These are phyloP conservation scores for Sugiyamaella chiloensis DNA, from an alignment of 805 yeast species.

Conservation along the genomic window DNA sequence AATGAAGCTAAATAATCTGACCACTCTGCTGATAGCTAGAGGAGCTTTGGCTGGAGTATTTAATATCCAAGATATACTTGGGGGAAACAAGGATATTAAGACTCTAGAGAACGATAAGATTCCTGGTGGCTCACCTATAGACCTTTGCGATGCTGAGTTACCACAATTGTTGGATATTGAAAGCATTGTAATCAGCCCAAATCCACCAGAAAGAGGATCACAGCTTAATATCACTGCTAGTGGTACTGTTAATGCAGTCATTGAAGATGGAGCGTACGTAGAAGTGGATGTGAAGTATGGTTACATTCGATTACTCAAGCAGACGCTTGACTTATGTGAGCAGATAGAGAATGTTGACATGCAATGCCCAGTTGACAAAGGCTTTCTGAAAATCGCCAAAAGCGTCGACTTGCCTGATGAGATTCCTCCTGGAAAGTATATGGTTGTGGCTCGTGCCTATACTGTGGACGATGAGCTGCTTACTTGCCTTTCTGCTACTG, in stretches of 20 bases:
- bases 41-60: no score
- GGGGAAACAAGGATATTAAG: background rate
- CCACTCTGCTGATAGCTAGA: no score
- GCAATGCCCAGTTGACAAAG: conserved; percentile 77
- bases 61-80: no score
- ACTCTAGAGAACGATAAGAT: conserved; percentile 35
- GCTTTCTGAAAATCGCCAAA: conserved; percentile 63
- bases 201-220: conserved; percentile 85
- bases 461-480: conserved; percentile 77
- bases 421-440: conserved; percentile 93
- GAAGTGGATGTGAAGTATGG: conserved; percentile 93
- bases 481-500: conserved; percentile 64
- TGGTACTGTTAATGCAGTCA: conserved; percentile 54
- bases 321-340: conserved; percentile 92
- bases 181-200: conserved; percentile 64
- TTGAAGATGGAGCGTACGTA: conserved; percentile 87
- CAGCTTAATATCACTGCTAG: conserved; percentile 75
- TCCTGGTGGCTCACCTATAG: conserved; percentile 87
- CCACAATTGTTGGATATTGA: conserved; percentile 64
- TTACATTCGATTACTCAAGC: conserved; percentile 79
- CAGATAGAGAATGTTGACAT: conserved; percentile 78
- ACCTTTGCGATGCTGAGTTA: conserved; percentile 64
- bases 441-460: conserved; percentile 85
- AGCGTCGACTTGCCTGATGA: conserved; percentile 81
- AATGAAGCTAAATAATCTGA: no score